Conservation (phyloP, 345 rosid genomes). For the Hibiscus tridactylites region DNA sequence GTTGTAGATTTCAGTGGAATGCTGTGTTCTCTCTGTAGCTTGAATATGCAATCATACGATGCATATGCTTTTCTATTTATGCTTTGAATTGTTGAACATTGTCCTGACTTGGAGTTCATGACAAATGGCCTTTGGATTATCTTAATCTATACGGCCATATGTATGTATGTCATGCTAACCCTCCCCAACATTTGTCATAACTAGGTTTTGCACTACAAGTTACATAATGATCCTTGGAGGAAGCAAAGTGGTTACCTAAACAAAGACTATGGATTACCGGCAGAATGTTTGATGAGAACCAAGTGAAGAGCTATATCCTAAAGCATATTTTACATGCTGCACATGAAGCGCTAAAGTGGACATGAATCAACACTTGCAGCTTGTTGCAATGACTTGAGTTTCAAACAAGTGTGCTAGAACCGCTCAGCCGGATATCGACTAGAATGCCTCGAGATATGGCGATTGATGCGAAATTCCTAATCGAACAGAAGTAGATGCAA, state of each 20-base stretch:
- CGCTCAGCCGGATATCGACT: not conserved
- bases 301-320: slow-evolving; percentile 14
- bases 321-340: no score
- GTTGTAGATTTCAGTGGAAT: no score
- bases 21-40: no score
- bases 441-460: not conserved
- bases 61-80: not conserved
- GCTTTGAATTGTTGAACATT: not conserved
- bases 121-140: no score
- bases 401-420: no score
- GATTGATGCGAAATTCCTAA: not conserved
- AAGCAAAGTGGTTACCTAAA: slow-evolving; percentile 25
- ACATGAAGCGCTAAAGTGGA: no score
- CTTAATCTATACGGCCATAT: no score
- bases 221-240: slow-evolving; percentile 92
- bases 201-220: slow-evolving; percentile 65
- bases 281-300: slow-evolving; percentile 44
- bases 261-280: slow-evolving; percentile 64
- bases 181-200: no score
- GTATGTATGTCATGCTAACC: not conserved
- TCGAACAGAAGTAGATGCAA: not conserved
- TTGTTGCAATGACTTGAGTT: not conserved
- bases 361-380: not conserved
- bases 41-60: no score
- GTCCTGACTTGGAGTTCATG: no score